These are phyloP conservation scores for Trifolium subterraneum DNA, from an alignment of 306 rosid species.

Conservation along the genomic window DNA sequence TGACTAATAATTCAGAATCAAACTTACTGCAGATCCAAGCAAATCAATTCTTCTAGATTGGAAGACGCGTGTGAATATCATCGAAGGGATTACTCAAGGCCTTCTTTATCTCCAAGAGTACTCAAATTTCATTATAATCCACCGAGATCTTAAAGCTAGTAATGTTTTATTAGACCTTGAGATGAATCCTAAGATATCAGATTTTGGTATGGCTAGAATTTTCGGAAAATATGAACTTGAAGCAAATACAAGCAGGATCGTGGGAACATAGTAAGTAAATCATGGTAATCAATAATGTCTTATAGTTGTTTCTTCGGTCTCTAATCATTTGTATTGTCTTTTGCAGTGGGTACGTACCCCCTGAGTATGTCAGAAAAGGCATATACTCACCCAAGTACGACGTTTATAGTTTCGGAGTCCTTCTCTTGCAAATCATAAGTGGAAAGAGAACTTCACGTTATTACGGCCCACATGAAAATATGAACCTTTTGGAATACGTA, in stretches of 20 bases:
- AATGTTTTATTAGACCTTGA: slow-evolving; percentile 60
- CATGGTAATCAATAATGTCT: not conserved
- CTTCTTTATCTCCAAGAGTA: slow-evolving; percentile 85
- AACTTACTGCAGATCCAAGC: slow-evolving; percentile 52
- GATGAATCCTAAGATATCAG: slow-evolving; percentile 68
- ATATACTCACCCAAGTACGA: slow-evolving; percentile 55
- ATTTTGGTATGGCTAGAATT: slow-evolving; percentile 74
- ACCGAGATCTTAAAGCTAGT: slow-evolving; percentile 71
- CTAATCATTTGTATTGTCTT: slow-evolving; percentile 25
- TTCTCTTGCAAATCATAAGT: slow-evolving; percentile 71
- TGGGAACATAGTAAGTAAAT: slow-evolving; percentile 66
- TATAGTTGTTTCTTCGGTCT: not conserved
- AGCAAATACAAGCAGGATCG: slow-evolving; percentile 67
- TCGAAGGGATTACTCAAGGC: slow-evolving; percentile 74
- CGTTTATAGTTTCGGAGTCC: slow-evolving; percentile 52
- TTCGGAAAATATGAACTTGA: slow-evolving; percentile 58
- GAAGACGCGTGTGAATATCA: slow-evolving; percentile 57
- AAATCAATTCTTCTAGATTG: slow-evolving; percentile 52
- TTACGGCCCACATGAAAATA: slow-evolving; percentile 54
- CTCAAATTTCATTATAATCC: slow-evolving; percentile 74
- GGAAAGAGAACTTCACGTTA: slow-evolving; percentile 55
- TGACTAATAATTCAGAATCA: slow-evolving; percentile 27
- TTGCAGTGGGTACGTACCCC: slow-evolving; percentile 71
- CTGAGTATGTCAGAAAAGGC: slow-evolving; percentile 64
- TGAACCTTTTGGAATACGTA: slow-evolving; percentile 40